phyloP scores from a whole-genome alignment of 176 grass and related monocot genomes.

The Avena insularis region DNA sequence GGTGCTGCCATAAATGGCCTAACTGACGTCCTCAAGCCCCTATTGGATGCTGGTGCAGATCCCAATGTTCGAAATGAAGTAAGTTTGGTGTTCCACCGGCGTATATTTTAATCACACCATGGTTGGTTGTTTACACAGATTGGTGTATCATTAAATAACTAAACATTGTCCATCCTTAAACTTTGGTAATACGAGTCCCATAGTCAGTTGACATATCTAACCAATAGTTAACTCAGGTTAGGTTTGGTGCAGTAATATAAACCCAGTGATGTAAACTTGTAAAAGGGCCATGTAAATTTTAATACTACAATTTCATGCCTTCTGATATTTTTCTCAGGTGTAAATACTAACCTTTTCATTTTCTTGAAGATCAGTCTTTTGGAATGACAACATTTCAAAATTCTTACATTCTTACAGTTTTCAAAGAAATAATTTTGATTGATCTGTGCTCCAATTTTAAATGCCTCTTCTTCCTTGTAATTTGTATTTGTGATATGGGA shows the following conservation, averaged over 20 bases:
- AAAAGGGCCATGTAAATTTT: background rate
- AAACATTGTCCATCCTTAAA: background rate
- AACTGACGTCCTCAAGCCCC: background rate
- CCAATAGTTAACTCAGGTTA: background rate
- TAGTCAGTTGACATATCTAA: background rate
- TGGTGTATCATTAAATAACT: background rate
- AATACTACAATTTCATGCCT: background rate
- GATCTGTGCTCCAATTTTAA: conserved; percentile 6
- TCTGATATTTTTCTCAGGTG: background rate
- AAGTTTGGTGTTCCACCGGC: background rate
- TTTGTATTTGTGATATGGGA: background rate
- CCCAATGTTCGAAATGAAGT: conserved; percentile 4
- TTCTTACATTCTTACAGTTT: background rate
- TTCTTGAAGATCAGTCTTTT: background rate
- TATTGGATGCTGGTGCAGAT: conserved; percentile 11
- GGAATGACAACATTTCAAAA: background rate
- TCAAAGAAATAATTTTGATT: conserved; percentile 4
- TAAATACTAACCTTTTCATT: background rate
- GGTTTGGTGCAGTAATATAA: background rate
- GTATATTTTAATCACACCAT: background rate
- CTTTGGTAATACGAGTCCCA: background rate
- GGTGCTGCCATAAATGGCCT: background rate
- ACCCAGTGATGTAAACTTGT: background rate
- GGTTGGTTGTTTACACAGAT: background rate
- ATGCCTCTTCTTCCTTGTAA: background rate